Base-by-base conservation (phyloP, 345 rosid species). In the Conringia planisiliqua region DNA sequence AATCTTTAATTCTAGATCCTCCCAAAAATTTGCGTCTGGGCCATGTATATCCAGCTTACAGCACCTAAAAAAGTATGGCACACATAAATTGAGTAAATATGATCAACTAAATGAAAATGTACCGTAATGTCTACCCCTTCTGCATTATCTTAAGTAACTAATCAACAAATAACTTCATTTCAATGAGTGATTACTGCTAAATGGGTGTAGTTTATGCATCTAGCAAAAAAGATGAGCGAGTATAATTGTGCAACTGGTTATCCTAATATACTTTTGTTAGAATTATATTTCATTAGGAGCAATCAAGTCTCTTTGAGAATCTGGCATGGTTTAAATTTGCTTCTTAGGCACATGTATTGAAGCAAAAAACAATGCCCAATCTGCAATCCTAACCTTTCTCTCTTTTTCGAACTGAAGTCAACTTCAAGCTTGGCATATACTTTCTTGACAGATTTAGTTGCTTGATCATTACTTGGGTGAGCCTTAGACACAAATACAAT, bases 371-470 rank as follows among this genome's bases (percentile, higher is more conserved):
- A 55, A 39, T 43, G 58, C 18, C 13, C 10, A 40, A 68, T 64
- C 62, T 50, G 58, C 58, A 74, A 32, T 27, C 47, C 66, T 57
- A 76, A 89, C 97, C 99, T 90, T 71, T 92, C 99, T 79, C 97
- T 86, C 87, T 87, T 95, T 89, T 86, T 92, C 46, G 97, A 81
- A 86, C 88, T 92, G 85, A 95, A 95, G 8, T 92, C 99, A 84
- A 90, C 97, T 86, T 92, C 97, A 71, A 95, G 83, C 85, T 81
- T 95, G 43, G 92, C 89, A 79, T 87, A 95, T 59, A 95, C 93
- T 79, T 86, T 92, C 80, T 92, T 92, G 35, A 92, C 89, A 88
- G 84, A 76, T 82, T 95, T 95, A 56, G 85, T 79, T 68, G 99
- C 96, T 80, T 80, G 87, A 62, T 95, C 99, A 70, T 90, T 92